A percentile compares a stretch with the other conserved stretches of the same genome.
These are phyloP conservation scores for Canariomyces notabilis DNA, from an alignment of 2,329 filamentous ascomycete genomes.

Conservation along the genomic window DNA sequence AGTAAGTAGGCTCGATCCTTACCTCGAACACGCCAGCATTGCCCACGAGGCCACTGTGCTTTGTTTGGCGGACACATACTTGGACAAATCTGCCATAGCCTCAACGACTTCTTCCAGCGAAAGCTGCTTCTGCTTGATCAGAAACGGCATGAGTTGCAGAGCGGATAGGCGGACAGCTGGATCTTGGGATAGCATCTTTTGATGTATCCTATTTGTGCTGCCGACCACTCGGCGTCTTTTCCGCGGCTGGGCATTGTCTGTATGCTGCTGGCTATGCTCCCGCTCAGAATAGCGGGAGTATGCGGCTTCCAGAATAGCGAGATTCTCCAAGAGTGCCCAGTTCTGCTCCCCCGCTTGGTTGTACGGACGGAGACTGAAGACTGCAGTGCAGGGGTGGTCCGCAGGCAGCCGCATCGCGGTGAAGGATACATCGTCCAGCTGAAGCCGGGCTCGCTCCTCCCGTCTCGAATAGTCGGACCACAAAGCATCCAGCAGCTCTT, in stretches of 20 bases:
- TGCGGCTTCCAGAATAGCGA: slow-evolving; percentile 53
- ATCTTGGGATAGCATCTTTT: slow-evolving; percentile 44
- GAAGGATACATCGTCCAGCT: slow-evolving; percentile 71
- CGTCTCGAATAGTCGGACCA: slow-evolving; percentile 73
- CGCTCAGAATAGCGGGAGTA: slow-evolving; percentile 31
- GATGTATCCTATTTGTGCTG: slow-evolving; percentile 42
- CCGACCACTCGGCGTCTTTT: slow-evolving; percentile 46
- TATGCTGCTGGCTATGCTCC: slow-evolving; percentile 19
- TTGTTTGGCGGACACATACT: slow-evolving; percentile 65
- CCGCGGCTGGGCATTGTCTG: slow-evolving; percentile 42
- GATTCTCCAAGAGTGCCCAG: slow-evolving; percentile 55
- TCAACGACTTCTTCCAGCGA: slow-evolving; percentile 48
- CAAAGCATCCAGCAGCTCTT: slow-evolving; percentile 65
- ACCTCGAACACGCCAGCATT: slow-evolving; percentile 77
- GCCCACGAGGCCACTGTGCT: slow-evolving; percentile 69
- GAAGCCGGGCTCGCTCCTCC: slow-evolving; percentile 64
- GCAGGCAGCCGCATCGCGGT: slow-evolving; percentile 38
- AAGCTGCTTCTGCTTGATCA: slow-evolving; percentile 43
- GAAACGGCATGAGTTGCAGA: slow-evolving; percentile 54
- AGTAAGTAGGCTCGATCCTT: slow-evolving; percentile 28
- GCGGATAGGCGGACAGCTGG: slow-evolving; percentile 44
- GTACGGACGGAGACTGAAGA: slow-evolving; percentile 51
- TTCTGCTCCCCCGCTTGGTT: slow-evolving; percentile 52
- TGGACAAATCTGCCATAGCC: slow-evolving; percentile 53
- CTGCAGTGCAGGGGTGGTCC: slow-evolving; percentile 42